Percentiles rank a stretch among this genome's conserved stretches.
Evolutionary conservation across 805 yeast genomes (phyloP).

Genomic region (Candida loeiensis): DNA sequence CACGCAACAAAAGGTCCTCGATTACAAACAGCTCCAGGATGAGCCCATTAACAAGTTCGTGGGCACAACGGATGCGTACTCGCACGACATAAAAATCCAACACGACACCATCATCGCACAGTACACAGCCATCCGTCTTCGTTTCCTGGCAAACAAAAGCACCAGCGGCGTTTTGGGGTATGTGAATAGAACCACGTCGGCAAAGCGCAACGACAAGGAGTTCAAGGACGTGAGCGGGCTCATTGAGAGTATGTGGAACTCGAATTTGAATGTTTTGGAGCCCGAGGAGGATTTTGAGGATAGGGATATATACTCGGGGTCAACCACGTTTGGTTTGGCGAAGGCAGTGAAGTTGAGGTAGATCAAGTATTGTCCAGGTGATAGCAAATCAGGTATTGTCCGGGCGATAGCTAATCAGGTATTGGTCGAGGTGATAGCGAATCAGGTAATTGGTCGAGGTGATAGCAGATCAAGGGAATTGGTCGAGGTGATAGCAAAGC

Average conservation of each 20-base stretch:
- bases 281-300: slow-evolving; percentile 8
- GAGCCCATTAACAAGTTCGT: slow-evolving; percentile 11
- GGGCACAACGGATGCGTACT: slow-evolving; percentile 7
- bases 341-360: neutral
- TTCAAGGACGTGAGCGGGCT: neutral
- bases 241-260: slow-evolving; percentile 12
- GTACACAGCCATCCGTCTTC: slow-evolving; percentile 34
- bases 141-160: slow-evolving; percentile 23
- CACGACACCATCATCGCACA: slow-evolving; percentile 35
- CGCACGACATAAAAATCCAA: slow-evolving; percentile 24
- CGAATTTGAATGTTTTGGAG: neutral
- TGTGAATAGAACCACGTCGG: slow-evolving; percentile 13
- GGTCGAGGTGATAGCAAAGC: no score
- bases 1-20: slow-evolving; percentile 34
- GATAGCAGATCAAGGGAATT: no score
- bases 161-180: slow-evolving; percentile 28
- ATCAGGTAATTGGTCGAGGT: no score
- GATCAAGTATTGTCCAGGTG: neutral
- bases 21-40: slow-evolving; percentile 27
- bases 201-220: neutral
- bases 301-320: slow-evolving; percentile 6
- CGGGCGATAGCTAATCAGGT: neutral
- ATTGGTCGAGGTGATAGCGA: no score
- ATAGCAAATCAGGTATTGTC: neutral
- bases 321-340: slow-evolving; percentile 3